Evolutionary conservation across 2,329 filamentous ascomycete genomes (phyloP).

Genomic region (Colletotrichum sp.): DNA sequence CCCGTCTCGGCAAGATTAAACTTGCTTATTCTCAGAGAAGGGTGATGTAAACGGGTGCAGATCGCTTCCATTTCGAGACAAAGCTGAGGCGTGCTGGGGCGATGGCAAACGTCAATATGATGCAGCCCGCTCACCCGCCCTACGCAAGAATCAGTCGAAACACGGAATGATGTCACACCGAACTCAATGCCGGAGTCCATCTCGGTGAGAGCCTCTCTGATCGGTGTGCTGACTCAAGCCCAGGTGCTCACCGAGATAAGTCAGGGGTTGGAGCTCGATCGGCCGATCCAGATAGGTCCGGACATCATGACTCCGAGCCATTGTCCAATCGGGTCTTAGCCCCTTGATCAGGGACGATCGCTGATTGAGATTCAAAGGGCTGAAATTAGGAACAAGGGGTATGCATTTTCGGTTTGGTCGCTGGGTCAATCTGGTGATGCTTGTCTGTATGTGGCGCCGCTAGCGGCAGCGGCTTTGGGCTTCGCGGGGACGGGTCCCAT

Average conservation of each 20-base stretch:
- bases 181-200: background rate
- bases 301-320: background rate
- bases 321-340: background rate
- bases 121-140: background rate
- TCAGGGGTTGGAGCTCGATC: background rate
- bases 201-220: background rate
- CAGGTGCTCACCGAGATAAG: background rate
- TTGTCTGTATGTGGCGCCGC: conserved; percentile 1
- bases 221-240: background rate
- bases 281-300: background rate
- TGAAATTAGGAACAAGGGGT: background rate
- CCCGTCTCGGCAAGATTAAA: conserved; percentile 8
- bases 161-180: conserved; percentile 15
- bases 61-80: background rate
- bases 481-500: background rate
- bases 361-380: background rate
- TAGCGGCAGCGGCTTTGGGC: conserved; percentile 7
- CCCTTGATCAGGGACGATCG: conserved; percentile 10
- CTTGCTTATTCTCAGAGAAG: background rate
- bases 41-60: conserved; percentile 12
- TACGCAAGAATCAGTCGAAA: conserved; percentile 2
- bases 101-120: conserved; percentile 18
- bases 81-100: background rate
- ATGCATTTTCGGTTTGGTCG: background rate
- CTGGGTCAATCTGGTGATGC: background rate